phyloP scores from a whole-genome alignment of 2,329 filamentous ascomycete genomes.

The Xylariaceae sp. region DNA sequence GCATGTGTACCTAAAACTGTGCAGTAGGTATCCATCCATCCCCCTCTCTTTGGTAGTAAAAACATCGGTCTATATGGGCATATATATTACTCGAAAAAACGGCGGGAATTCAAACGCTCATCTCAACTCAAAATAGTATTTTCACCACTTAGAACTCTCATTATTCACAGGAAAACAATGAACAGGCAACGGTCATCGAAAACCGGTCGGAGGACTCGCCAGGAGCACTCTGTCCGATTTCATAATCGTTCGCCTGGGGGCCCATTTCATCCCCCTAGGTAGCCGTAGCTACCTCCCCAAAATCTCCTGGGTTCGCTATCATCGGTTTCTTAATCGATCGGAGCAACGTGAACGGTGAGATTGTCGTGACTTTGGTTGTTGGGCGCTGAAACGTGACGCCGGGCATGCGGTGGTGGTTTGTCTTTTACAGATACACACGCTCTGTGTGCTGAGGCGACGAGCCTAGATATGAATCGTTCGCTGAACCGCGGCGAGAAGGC shows the following conservation, averaged over 20 bases:
- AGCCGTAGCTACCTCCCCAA: conserved; percentile 14
- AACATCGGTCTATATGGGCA: no score
- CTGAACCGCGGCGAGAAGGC: conserved; percentile 24
- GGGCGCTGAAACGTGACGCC: conserved; percentile 24
- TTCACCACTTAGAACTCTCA: not conserved
- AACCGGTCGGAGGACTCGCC: not conserved
- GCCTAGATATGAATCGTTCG: conserved; percentile 33
- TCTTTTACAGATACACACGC: conserved; percentile 18
- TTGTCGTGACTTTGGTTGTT: conserved; percentile 34
- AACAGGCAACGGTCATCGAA: no score
- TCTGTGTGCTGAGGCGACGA: conserved; percentile 22
- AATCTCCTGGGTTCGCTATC: conserved; percentile 29
- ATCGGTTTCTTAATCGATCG: conserved; percentile 36
- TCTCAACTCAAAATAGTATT: not conserved
- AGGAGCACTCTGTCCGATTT: not conserved
- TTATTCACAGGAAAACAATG: not conserved
- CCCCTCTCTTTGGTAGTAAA: no score
- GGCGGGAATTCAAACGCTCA: not conserved
- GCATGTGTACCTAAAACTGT: not conserved
- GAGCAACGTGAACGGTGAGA: conserved; percentile 39
- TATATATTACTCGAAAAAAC: no score
- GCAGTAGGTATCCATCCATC: no score
- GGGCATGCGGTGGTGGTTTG: conserved; percentile 32
- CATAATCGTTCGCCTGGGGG: not conserved
- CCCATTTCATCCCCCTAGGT: conserved; percentile 16